Evolutionary conservation across 1,139 yeast species (phyloP).

Genomic region (Lodderomyces beijingensis): DNA sequence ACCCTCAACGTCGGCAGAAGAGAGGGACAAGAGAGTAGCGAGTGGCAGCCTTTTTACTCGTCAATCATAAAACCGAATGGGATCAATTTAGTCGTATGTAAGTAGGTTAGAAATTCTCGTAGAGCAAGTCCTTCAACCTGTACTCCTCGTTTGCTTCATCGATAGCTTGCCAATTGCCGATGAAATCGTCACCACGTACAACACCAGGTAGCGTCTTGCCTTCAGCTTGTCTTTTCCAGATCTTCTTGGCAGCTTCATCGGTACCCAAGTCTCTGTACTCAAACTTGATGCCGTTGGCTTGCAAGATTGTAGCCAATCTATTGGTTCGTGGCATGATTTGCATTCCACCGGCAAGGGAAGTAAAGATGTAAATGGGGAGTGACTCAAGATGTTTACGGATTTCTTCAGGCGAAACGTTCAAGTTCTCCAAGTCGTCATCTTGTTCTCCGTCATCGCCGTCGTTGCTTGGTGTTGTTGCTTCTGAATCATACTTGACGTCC

Average conservation of each 20-base stretch:
- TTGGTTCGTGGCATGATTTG: slow-evolving; percentile 81
- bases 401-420: slow-evolving; percentile 43
- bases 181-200: slow-evolving; percentile 84
- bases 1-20: no score
- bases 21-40: no score
- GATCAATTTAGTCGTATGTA: no score
- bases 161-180: slow-evolving; percentile 76
- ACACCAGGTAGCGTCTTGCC: slow-evolving; percentile 88
- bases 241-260: slow-evolving; percentile 77
- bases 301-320: slow-evolving; percentile 67
- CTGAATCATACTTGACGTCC: slow-evolving; percentile 10
- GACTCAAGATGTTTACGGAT: slow-evolving; percentile 42
- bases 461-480: not conserved
- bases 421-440: slow-evolving; percentile 28
- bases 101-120: slow-evolving; percentile 37
- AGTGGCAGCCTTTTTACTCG: no score
- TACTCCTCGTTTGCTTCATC: slow-evolving; percentile 87
- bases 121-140: slow-evolving; percentile 56
- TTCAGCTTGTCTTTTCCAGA: slow-evolving; percentile 76
- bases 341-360: slow-evolving; percentile 89
- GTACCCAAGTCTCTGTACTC: slow-evolving; percentile 80
- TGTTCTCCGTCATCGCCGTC: slow-evolving; percentile 4
- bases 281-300: slow-evolving; percentile 69
- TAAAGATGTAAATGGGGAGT: slow-evolving; percentile 69
- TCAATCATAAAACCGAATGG: no score